A percentile compares a stretch with the other conserved stretches of the same genome.
Conservation (phyloP, 2,329 filamentous ascomycete genomes). For the Epichloe amarillans region DNA sequence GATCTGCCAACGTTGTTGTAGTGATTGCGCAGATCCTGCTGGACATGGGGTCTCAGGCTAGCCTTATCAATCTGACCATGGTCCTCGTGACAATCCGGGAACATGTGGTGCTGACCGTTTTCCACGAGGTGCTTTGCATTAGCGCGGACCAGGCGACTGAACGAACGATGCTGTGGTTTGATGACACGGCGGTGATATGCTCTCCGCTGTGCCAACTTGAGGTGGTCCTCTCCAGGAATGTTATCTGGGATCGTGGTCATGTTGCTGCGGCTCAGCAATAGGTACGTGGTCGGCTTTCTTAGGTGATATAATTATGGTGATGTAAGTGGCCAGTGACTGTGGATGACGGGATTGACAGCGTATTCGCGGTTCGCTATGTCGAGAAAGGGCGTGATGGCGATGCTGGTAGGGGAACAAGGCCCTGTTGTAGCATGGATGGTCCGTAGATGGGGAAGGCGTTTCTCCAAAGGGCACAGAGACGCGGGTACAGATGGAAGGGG, state of each 20-base stretch:
- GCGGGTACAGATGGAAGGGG: not conserved
- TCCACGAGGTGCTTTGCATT: slow-evolving; percentile 18
- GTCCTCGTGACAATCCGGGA: slow-evolving; percentile 4
- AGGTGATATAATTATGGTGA: not conserved
- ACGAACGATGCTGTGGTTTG: slow-evolving; percentile 3
- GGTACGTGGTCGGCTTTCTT: not conserved
- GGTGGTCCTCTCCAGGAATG: not conserved
- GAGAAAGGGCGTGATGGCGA: not conserved
- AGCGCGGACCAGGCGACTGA: slow-evolving; percentile 17
- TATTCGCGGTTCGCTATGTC: not conserved
- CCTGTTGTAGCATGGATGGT: not conserved
- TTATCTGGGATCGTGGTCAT: not conserved
- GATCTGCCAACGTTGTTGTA: not conserved
- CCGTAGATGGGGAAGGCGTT: not conserved
- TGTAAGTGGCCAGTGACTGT: too few species aligned
- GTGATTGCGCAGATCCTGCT: slow-evolving; percentile 5
- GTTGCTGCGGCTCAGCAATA: not conserved
- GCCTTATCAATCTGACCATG: slow-evolving; percentile 11
- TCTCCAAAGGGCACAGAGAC: not conserved
- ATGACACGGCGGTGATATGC: slow-evolving; percentile 1
- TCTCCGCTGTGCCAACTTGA: not conserved
- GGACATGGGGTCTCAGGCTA: slow-evolving; percentile 6
- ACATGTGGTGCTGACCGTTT: slow-evolving; percentile 4
- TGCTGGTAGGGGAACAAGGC: not conserved
- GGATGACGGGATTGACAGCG: not conserved